Evolutionary conservation across 768 basidiomycete genomes (phyloP).

Genomic region (Podaxis rugospora): DNA sequence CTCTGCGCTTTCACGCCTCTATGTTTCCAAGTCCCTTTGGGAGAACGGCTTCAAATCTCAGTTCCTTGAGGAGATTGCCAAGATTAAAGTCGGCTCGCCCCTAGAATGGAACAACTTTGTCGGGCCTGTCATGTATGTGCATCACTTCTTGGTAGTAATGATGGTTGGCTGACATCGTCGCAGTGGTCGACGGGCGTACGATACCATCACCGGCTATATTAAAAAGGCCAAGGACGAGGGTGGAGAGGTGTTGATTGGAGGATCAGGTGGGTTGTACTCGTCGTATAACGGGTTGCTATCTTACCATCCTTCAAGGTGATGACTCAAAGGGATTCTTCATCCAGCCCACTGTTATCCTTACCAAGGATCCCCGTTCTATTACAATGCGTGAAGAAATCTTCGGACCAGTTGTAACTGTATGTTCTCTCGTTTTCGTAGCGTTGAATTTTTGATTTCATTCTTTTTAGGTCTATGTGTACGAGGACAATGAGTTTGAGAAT

Average conservation of each 20-base stretch:
- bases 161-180: constrained; percentile 1
- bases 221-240: constrained; percentile 83
- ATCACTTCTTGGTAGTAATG: background rate
- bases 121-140: constrained; percentile 89
- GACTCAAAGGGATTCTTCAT: constrained; percentile 92
- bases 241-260: constrained; percentile 87
- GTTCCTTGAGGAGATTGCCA: constrained; percentile 68
- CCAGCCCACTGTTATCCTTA: constrained; percentile 91
- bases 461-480: constrained; percentile 81
- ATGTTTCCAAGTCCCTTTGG: constrained; percentile 89
- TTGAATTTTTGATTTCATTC: constrained; percentile 1
- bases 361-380: constrained; percentile 82
- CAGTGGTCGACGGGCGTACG: constrained; percentile 83
- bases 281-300: background rate
- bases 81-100: constrained; percentile 81
- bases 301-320: constrained; percentile 46
- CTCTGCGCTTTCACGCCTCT: constrained; percentile 87
- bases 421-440: constrained; percentile 8
- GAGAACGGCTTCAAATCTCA: constrained; percentile 78
- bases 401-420: constrained; percentile 88
- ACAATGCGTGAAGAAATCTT: constrained; percentile 97
- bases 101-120: constrained; percentile 82
- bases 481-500: constrained; percentile 82
- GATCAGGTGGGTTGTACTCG: constrained; percentile 44
- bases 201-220: constrained; percentile 81